Evolutionary conservation across 192 early-diverging fungal genomes (phyloP).

Genomic region (Coemansia sp.): DNA sequence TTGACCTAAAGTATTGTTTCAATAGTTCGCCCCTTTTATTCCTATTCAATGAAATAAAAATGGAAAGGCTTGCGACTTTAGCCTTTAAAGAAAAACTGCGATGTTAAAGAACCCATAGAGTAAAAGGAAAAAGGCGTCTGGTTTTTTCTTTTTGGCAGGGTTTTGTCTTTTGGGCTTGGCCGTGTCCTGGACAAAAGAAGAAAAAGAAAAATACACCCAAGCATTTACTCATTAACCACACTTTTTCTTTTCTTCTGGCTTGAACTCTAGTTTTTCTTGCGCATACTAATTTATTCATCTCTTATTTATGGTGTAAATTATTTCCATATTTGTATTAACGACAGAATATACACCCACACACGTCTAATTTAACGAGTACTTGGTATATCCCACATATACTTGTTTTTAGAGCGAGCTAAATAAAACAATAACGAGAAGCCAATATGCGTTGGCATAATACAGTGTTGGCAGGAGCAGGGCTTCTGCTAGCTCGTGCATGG

Average conservation of each 20-base stretch:
- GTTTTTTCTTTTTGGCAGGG: neutral
- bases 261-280: neutral
- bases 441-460: constrained; percentile 14
- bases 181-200: too few species aligned
- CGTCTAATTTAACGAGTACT: neutral
- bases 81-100: too few species aligned
- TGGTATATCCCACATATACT: neutral
- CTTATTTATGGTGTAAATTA: neutral
- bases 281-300: neutral
- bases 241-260: neutral
- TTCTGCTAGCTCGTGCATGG: constrained; percentile 9
- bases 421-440: neutral
- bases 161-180: neutral
- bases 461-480: constrained; percentile 1
- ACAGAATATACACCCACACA: neutral
- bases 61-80: too few species aligned
- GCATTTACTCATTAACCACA: too few species aligned
- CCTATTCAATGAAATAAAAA: too few species aligned
- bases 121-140: neutral
- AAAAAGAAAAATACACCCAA: too few species aligned
- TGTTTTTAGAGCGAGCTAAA: neutral
- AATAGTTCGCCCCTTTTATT: too few species aligned
- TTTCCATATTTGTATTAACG: constrained; percentile 6
- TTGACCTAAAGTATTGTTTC: too few species aligned
- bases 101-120: neutral